Evolutionary conservation across 371 early-diverging fungal genomes (phyloP), one percentile per base, ranked within the genome.

Genomic region (Mucor racemosus): DNA sequence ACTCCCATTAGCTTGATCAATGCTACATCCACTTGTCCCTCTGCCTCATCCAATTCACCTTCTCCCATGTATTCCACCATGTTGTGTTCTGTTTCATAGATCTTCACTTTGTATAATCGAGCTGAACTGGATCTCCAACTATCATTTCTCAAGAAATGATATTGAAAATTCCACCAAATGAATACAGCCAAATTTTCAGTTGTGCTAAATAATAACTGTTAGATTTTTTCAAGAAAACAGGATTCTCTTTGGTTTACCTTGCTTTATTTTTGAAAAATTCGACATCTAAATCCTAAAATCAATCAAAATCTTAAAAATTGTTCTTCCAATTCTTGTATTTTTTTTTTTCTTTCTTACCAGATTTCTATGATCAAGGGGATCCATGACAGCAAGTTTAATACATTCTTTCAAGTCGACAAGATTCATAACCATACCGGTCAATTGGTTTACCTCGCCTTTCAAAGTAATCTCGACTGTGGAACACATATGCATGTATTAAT

Each of bases 361-460:
- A 70, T 97, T 93, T 59, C 86, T 86, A 76, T 96, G 97, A 79
- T 97, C 97, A 58, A 94, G 79, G 11, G 85, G 78, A 60, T 93
- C 92, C 78, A 95, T 82, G 33, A 95, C 86, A 0, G 88, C 82
- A 10, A 68, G 42, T 60, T 89, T 79, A 62, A 97, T 88, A 68
- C 87, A 90, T 70, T 86, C 78, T 77, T 95, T 95, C 68, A 96
- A 76, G 57, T 93, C 91, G 4, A 85, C 81, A 2, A 95, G 72
- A 75, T 95, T 95, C 75, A 92, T 86, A 0, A 95, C 92, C 96
- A 97, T 96, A 14, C 96, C 97, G 0, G 93, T 94, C 6, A 63
- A 33, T 9, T 85, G 87, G 73, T 95, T 80, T 4, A 95, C 79
- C 80, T 88, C 60, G 26, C 95, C 95, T 65, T 84, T 84, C 54